phyloP scores from a whole-genome alignment of 257 asterid species.

The Jaltomata sinuosa region DNA sequence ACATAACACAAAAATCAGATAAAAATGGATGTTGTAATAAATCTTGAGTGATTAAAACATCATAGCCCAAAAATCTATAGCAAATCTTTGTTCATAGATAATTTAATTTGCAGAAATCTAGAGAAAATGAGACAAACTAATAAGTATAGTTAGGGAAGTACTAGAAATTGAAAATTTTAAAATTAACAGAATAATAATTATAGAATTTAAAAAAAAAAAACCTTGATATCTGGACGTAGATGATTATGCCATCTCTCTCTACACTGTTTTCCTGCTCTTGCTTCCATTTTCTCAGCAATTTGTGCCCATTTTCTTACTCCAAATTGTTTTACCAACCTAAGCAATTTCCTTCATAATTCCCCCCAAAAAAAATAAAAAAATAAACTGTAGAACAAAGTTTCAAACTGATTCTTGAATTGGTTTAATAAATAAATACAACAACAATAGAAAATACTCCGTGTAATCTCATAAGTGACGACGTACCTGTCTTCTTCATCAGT shows the following conservation, averaged over 20 bases:
- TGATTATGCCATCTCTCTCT: constrained; percentile 89
- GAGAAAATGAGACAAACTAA: background rate
- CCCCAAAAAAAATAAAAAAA: background rate
- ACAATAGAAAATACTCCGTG: background rate
- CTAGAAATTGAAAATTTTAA: too few species aligned
- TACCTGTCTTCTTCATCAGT: constrained; percentile 64
- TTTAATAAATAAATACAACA: background rate
- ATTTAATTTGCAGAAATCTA: background rate
- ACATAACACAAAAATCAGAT: background rate
- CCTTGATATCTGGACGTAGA: constrained; percentile 71
- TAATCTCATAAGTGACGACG: background rate
- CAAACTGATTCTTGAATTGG: background rate
- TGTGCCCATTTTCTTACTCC: constrained; percentile 67
- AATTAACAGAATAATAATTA: background rate
- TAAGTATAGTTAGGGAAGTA: background rate
- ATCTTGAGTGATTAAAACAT: background rate
- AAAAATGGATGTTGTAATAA: background rate
- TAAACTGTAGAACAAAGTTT: background rate
- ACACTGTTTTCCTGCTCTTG: constrained; percentile 79
- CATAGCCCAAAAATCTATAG: background rate
- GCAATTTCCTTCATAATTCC: constrained; percentile 27
- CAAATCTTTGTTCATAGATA: background rate
- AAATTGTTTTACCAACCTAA: constrained; percentile 50
- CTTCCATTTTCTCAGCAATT: constrained; percentile 53
- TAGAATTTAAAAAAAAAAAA: constrained; percentile 17